These are phyloP conservation scores for Colletotrichum camelliae DNA, from an alignment of 2,329 filamentous ascomycete species.

Conservation along the genomic window DNA sequence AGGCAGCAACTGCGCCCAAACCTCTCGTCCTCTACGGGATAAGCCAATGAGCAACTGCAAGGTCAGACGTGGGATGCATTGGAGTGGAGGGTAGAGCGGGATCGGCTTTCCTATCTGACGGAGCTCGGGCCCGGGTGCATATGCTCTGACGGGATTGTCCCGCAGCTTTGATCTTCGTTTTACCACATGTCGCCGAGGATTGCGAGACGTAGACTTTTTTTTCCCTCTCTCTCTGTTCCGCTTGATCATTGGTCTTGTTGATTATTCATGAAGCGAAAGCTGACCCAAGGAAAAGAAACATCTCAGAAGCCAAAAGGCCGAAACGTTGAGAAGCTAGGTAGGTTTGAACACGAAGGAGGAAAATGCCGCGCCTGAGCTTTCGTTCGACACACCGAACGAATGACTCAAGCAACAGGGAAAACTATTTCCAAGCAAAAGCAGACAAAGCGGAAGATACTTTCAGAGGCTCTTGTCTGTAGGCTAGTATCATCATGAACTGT, in stretches of 20 bases:
- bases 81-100: background rate
- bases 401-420: background rate
- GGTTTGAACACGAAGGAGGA: background rate
- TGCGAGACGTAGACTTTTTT: background rate
- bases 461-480: background rate
- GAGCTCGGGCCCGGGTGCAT: background rate
- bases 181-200: slow-evolving; percentile 6
- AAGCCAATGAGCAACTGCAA: background rate
- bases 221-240: background rate
- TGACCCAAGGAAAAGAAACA: background rate
- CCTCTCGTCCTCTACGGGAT: background rate
- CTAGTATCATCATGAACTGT: background rate
- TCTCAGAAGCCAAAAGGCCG: background rate
- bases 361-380: background rate
- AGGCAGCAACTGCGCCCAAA: background rate
- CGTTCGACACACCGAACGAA: background rate
- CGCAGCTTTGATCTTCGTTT: background rate
- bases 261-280: background rate
- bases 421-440: background rate
- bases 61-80: background rate
- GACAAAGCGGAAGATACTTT: background rate
- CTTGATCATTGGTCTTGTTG: background rate
- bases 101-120: background rate
- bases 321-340: background rate
- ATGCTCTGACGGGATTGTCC: background rate